Conservation (phyloP, 306 rosid genomes). For the Corylus americana region DNA sequence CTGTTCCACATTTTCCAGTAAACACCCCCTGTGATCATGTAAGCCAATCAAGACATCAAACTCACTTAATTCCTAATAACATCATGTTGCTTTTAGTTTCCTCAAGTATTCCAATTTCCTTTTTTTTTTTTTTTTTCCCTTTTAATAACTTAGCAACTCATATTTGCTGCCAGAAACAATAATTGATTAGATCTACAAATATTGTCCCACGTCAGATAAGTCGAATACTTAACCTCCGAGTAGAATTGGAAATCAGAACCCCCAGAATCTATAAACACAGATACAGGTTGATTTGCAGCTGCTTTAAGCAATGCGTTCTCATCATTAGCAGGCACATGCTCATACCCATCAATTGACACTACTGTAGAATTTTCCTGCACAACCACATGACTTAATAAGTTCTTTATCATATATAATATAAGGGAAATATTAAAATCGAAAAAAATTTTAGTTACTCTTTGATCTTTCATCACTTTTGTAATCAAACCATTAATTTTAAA, state of each 20-base stretch:
- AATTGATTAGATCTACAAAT: too few relatives aligned
- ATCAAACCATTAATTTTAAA: too few relatives aligned
- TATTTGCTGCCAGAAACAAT: too few relatives aligned
- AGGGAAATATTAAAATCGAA: background rate
- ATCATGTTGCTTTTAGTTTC: background rate
- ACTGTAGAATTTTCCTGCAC: slow-evolving; percentile 33
- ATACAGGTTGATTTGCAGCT: slow-evolving; percentile 53
- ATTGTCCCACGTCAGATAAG: too few relatives aligned
- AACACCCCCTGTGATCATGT: slow-evolving; percentile 64
- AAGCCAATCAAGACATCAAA: background rate
- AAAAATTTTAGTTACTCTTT: too few relatives aligned
- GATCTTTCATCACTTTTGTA: too few relatives aligned
- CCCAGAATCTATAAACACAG: slow-evolving; percentile 49
- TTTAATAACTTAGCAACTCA: too few relatives aligned
- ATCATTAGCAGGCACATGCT: slow-evolving; percentile 38
- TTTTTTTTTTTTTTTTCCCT: too few relatives aligned
- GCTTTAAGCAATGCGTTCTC: slow-evolving; percentile 46
- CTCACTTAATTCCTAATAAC: background rate
- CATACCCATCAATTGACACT: slow-evolving; percentile 55
- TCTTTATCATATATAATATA: background rate
- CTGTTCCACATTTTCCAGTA: slow-evolving; percentile 62
- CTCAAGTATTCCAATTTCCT: too few relatives aligned
- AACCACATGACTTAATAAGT: background rate
- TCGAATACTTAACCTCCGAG: slow-evolving; percentile 33
- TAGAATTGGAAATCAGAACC: slow-evolving; percentile 48